Base-by-base conservation (phyloP, 2,329 filamentous ascomycete species). In the Ceratocystis eucalypticola region DNA sequence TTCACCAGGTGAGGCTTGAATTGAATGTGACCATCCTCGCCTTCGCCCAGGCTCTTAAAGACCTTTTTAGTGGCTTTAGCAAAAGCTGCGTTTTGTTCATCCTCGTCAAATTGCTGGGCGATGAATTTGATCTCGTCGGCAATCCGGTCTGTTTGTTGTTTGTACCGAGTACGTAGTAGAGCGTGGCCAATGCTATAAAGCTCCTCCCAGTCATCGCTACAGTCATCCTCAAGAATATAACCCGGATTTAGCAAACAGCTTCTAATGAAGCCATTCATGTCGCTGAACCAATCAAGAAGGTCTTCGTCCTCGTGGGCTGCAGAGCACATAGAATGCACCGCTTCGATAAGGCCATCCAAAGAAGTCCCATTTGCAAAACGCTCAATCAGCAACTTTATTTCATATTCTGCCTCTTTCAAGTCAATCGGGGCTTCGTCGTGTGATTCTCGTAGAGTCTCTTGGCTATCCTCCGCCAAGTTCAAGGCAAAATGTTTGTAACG, bases 291-390 rank as follows among this genome's bases (percentile, higher is more conserved):
- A 67, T 84, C 80, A 76, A 87, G 91, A 65, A 99, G 83, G 73
- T 97, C 90, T 0, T 87, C 84, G 70, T 99, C 94, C 22, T 81
- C 82, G 69, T 97, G 90, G 3, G 94, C 91, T 74, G 96, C 90
- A 62, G 80, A 79, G 79, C 97, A 97, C 71, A 99, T 87, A 69
- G 85, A 83, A 70, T 91, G 87, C 75, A 99, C 87, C 0, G 91
- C 85, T 20, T 88, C 86, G 78, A 94, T 91, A 3, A 97, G 79
- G 70, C 96, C 90, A 69, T 95, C 88, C 44, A 86, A 85, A 0
- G 92, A 96, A 7, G 94, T 97, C 72, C 87, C 87, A 76, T 99
- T 97, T 74, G 94, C 94, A 72, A 96, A 97, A 61, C 94, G 88
- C 80, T 97, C 94, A 70, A 99, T 86, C 22, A 99, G 80, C 7